Base-by-base conservation (phyloP, 2,329 filamentous ascomycete species). In the Xylariales sp. region DNA sequence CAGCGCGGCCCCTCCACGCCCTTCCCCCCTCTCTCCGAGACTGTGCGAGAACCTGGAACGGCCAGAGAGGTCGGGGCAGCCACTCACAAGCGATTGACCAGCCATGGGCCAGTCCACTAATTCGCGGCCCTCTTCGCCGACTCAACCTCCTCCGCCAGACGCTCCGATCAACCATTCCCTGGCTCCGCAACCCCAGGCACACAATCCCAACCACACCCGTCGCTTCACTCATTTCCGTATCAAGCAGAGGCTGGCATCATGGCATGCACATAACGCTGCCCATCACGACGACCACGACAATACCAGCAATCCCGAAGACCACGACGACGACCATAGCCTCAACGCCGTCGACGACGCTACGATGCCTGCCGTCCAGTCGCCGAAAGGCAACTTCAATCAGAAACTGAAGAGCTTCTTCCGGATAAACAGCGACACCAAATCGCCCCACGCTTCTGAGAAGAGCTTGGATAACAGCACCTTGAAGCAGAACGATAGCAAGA, bases 341-440 rank as follows among this genome's bases (percentile, higher is more conserved):
- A 8, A 8, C n/a, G 23, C n/a, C 18, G n/a, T n/a, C 36, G 18
- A 34, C 33, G 38, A 33, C 20, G 35, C 5, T 36, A 59, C 41
- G 40, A 77, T 76, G 73, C 70, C 72, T 42, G 65, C 71, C 45
- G 65, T 69, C 54, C 81, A 80, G 62, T 67, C 62, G 50, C 53
- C 68, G 56, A 70, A 69, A 49, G 67, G 64, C 61, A 79, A 81
- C 57, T 81, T 84, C 55, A 80, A 78, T 48, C 78, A 83, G 60
- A 81, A 79, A 56, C 60, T 85, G 51, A 82, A 79, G 67, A 83
- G 78, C 61, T 83, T 85, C 68, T 85, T 85, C 63, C 78, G 79
- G 52, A 83, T 84, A 59, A 83, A 27, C 40, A 57, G 57, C 47
- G 52, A 50, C 38, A 58, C 66, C 33, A 65, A 66, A 46, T 48